Conservation (phyloP, 768 basidiomycete species). For the Mycena leptocephala region DNA sequence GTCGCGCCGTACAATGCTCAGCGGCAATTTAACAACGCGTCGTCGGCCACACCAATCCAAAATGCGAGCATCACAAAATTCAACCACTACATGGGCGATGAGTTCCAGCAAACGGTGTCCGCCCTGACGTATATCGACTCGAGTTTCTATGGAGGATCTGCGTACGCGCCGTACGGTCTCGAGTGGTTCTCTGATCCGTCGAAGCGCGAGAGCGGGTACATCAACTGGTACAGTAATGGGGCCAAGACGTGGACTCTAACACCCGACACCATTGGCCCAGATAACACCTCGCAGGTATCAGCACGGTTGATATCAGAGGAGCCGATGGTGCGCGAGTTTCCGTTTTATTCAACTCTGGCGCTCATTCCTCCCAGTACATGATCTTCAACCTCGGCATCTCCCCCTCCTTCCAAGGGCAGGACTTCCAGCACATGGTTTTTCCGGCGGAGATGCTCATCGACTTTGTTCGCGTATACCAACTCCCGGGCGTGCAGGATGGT, state of each 20-base stretch:
- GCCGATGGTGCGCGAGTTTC: slow-evolving; percentile 81
- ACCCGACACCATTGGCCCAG: slow-evolving; percentile 67
- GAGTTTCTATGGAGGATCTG: slow-evolving; percentile 60
- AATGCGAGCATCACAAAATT: slow-evolving; percentile 58
- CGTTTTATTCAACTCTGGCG: neutral
- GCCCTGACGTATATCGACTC: slow-evolving; percentile 61
- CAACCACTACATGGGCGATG: slow-evolving; percentile 70
- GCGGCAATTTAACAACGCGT: slow-evolving; percentile 61
- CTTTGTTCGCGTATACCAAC: slow-evolving; percentile 93
- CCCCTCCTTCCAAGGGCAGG: slow-evolving; percentile 80
- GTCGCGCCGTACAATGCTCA: slow-evolving; percentile 73
- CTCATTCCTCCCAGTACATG: slow-evolving; percentile 68
- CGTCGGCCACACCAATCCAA: slow-evolving; percentile 59
- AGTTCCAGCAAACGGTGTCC: slow-evolving; percentile 72
- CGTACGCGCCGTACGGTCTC: slow-evolving; percentile 68
- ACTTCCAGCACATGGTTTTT: slow-evolving; percentile 82
- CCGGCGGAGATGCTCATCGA: slow-evolving; percentile 90
- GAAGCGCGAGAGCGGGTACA: slow-evolving; percentile 63
- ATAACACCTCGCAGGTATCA: slow-evolving; percentile 61
- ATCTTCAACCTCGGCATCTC: slow-evolving; percentile 92
- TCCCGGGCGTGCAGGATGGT: slow-evolving; percentile 75
- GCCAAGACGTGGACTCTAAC: slow-evolving; percentile 72
- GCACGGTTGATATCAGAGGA: slow-evolving; percentile 70
- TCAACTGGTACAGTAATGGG: slow-evolving; percentile 70
- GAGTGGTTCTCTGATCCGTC: slow-evolving; percentile 76